Percentiles rank a stretch among this genome's conserved stretches.
Evolutionary conservation across 129 eudicot species (phyloP).

Genomic region (Lactuca saligna): DNA sequence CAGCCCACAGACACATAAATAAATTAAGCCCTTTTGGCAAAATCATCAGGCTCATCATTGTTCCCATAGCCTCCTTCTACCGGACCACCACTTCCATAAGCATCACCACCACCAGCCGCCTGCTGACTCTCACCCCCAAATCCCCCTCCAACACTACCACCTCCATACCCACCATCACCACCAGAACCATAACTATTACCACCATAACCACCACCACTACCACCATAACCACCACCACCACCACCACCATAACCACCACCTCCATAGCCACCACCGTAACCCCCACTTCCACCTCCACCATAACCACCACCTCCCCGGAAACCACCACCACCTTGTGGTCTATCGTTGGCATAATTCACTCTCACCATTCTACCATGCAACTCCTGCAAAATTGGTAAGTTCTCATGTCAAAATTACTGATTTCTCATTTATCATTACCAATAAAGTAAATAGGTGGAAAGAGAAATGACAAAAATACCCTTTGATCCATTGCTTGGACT

Average conservation of each 20-base stretch:
- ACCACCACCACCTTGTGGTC: constrained; percentile 52
- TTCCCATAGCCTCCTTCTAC: constrained; percentile 45
- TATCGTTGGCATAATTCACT: constrained; percentile 74
- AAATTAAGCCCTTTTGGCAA: constrained; percentile 51
- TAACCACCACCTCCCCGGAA: constrained; percentile 29
- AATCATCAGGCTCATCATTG: constrained; percentile 50
- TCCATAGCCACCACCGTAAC: constrained; percentile 24
- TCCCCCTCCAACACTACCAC: constrained; percentile 3
- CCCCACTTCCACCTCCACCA: constrained; percentile 34
- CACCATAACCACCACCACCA: too few species aligned
- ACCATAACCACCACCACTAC: constrained; percentile 35
- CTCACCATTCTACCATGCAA: constrained; percentile 69
- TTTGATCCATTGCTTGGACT: constrained; percentile 79
- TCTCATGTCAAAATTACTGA: background rate
- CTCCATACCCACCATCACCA: constrained; percentile 24
- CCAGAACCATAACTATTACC: constrained; percentile 26
- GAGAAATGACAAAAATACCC: constrained; percentile 37
- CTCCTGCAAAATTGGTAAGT: constrained; percentile 41
- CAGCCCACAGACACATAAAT: background rate
- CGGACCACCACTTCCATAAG: constrained; percentile 21
- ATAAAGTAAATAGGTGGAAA: background rate
- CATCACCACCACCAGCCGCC: constrained; percentile 10
- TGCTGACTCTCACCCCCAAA: background rate
- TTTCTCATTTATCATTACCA: background rate
- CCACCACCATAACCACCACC: constrained; percentile 31